Evolutionary conservation across 139 green algal genomes (phyloP).

Genomic region (Chlorella vulgaris): DNA sequence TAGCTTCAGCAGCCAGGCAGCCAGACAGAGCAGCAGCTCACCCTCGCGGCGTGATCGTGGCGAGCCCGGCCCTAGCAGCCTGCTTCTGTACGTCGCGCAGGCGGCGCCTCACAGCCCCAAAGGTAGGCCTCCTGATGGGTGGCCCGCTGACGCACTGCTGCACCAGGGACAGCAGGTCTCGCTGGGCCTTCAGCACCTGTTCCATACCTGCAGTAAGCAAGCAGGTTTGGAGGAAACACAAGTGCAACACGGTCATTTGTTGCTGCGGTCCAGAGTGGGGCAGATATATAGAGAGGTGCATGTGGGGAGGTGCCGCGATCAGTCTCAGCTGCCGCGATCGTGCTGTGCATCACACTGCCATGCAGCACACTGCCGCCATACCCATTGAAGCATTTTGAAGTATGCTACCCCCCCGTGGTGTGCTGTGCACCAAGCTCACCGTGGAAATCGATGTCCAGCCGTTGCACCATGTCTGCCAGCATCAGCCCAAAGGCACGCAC

Average conservation of each 20-base stretch:
- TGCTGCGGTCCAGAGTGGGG: too few species aligned
- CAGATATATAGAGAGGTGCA: too few species aligned
- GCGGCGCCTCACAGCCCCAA: constrained; percentile 26
- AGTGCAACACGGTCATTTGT: too few species aligned
- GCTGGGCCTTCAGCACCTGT: constrained; percentile 29
- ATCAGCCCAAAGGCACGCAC: constrained; percentile 81
- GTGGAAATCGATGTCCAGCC: constrained; percentile 40
- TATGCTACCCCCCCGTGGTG: too few species aligned
- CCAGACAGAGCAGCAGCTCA: neutral
- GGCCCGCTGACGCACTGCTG: constrained; percentile 17
- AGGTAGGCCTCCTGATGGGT: constrained; percentile 28
- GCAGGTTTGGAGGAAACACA: neutral
- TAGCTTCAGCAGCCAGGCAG: neutral
- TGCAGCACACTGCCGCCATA: too few species aligned
- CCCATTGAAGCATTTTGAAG: too few species aligned
- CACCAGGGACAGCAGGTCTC: constrained; percentile 33
- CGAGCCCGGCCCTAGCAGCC: neutral
- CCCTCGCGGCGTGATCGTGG: neutral
- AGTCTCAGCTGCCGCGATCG: too few species aligned
- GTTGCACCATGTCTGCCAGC: constrained; percentile 49
- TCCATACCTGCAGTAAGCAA: constrained; percentile 36
- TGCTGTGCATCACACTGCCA: too few species aligned
- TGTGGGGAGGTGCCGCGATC: too few species aligned
- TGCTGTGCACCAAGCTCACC: too few species aligned
- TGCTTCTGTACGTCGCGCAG: constrained; percentile 16